Base-by-base conservation (phyloP, 805 yeast genomes). In the Ogataea saltuana region DNA sequence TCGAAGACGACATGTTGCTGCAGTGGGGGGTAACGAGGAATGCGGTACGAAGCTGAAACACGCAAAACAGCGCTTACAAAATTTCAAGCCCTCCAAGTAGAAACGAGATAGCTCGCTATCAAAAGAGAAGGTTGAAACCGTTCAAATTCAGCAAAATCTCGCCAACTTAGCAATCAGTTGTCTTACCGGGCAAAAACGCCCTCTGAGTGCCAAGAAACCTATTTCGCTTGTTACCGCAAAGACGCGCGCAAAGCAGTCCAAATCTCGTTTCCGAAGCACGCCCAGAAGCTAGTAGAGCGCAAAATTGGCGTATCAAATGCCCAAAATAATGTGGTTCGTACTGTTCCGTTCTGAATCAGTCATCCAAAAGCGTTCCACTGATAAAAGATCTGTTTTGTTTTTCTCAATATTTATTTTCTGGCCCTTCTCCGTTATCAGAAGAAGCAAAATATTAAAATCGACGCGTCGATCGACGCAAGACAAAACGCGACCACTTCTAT, bases 1-100 rank as follows among this genome's bases (percentile, higher is more conserved):
- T 37, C 11, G 19, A 18, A 1, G 49, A 21, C 11, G 45, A 36
- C 52, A 48, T 48, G 22, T 6, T 10, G 28, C n/a, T 25, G 28
- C 28, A 25, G 12, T 13, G 4, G 12, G 28, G n/a, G n/a, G 12
- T 25, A 10, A 10, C n/a, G n/a, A n/a, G n/a, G n/a, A n/a, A n/a
- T n/a, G n/a, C n/a, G n/a, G n/a, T n/a, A n/a, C n/a, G n/a, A n/a
- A n/a, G n/a, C n/a, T n/a, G n/a, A n/a, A n/a, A n/a, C n/a, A n/a
- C n/a, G n/a, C n/a, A n/a, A n/a, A n/a, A n/a, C n/a, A n/a, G n/a
- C n/a, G n/a, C n/a, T n/a, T n/a, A n/a, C n/a, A n/a, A n/a, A n/a
- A n/a, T n/a, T n/a, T n/a, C n/a, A n/a, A n/a, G n/a, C n/a, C n/a
- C n/a, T n/a, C n/a, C n/a, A n/a, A n/a, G n/a, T n/a, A n/a, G n/a